Evolutionary conservation across 768 basidiomycete species (phyloP).

Genomic region (Tulasnella sp.): DNA sequence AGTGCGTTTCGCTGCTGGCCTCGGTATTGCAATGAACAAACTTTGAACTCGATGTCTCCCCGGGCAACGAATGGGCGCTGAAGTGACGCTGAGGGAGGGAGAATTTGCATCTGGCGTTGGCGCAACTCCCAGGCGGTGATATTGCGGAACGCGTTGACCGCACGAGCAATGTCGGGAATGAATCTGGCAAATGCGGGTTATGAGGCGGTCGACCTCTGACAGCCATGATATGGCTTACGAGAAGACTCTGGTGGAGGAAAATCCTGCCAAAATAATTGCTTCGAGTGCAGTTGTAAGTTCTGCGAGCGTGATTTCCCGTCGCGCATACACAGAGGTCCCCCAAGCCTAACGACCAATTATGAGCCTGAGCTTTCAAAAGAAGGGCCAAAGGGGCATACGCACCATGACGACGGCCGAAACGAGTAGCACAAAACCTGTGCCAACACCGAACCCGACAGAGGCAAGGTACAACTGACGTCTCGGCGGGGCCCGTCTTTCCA

Average conservation of each 20-base stretch:
- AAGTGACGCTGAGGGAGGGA: not conserved
- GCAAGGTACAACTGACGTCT: not conserved
- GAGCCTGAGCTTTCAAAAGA: not conserved
- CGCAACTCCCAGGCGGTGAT: slow-evolving; percentile 8
- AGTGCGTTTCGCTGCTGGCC: slow-evolving; percentile 33
- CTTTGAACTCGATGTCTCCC: not conserved
- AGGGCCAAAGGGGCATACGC: not conserved
- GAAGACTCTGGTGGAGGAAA: not conserved
- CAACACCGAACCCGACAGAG: not conserved
- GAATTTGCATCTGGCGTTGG: slow-evolving; percentile 19
- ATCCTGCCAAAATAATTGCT: not conserved
- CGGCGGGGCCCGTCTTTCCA: not conserved
- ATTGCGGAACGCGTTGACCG: slow-evolving; percentile 1
- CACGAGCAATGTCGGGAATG: slow-evolving; percentile 25
- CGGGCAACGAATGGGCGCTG: not conserved
- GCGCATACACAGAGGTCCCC: not conserved
- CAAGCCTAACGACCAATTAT: not conserved
- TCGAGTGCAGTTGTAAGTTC: not conserved
- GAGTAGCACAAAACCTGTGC: not conserved
- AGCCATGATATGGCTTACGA: not conserved
- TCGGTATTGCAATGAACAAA: slow-evolving; percentile 33
- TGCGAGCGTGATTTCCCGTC: not conserved
- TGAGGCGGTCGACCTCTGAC: not conserved
- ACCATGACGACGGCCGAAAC: slow-evolving; percentile 4
- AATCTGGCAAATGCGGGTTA: not conserved